Evolutionary conservation across 2,329 filamentous ascomycete species (phyloP), one percentile per base, ranked within the genome.

Genomic region (Helminthosporium solani): DNA sequence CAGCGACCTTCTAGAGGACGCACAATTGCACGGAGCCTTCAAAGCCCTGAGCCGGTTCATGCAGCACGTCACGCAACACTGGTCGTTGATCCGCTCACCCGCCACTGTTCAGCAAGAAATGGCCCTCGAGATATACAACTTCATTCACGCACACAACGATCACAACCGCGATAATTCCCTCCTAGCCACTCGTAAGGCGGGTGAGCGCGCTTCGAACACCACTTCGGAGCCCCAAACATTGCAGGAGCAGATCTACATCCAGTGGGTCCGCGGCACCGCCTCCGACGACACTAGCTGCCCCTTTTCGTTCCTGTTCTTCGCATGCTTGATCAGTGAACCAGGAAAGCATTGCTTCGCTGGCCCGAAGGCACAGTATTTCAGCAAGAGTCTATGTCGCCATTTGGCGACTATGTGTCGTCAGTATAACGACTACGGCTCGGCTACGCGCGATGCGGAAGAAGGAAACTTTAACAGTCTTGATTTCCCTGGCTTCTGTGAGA

Each of bases 381-480:
- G 44, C 6, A 15, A 49, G 27, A 49, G 33, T 20, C 15, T 61
- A 11, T 50, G 46, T 19, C 31, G 49, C 14, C 58, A 60, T 44
- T 45, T 66, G 8, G 53, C 60, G 1, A 50, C 35, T 7, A 54
- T 63, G 52, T 61, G 60, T 44, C 52, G 62, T 3, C 36, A 46
- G 56, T 63, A 63, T 38, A 67, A 64, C 39, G 62, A 67, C 39
- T 58, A 54, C 16, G 63, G 60, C 1, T 62, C 54, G 11, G 19
- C 52, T 2, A 33, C 31, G 5, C 54, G 62, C 2, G 63, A 67
- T 41, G 18, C 23, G 2, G 56, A 52, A 1, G 71, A 73, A 42
- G n/a, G 23, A 1, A 53, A 56, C 14, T 18, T 54, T 2, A 57
- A 54, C 41, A 52, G 48, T 40, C 3, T 54, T 12, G 30, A 57